Evolutionary conservation across 2,329 filamentous ascomycete species (phyloP), one percentile per base, ranked within the genome.

Genomic region (Periglandula ipomoeae): DNA sequence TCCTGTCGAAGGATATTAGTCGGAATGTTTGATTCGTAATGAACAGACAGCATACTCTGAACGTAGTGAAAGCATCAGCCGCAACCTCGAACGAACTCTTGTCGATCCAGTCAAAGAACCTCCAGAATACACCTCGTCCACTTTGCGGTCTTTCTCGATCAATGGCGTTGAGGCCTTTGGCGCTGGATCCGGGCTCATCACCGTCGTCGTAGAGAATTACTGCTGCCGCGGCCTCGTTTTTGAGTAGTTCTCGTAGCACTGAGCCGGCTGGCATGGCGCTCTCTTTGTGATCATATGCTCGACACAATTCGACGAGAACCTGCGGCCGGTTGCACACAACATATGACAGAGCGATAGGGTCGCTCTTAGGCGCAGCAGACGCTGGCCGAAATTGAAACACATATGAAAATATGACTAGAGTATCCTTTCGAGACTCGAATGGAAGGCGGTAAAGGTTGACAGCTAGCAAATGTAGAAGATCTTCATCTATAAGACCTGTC

Each of bases 61-160:
- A 98, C 4, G 91, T 97, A 50, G 90, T 95, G 66, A 98, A 98
- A 1, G 93, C 91, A 72, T 98, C 93, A 27, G 93, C 91, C 59
- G 89, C 90, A 56, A 97, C 88, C 71, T 98, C 93, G 61, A 98
- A 98, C 26, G 87, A 90, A 58, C 89, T 89, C 68, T 89, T 89
- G 70, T 97, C 90, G 59, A 98, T 95, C 89, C 91, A 98, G 53
- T 86, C 82, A 62, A 98, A 97, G 69, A 97, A 97, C 42, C 81
- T 84, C 93, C 93, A 98, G 65, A 98, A 96, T 2, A 96, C 82
- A 3, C 91, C 91, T 40, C 82, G 78, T 11, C 90, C 90, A 42
- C 79, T 85, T 58, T 93, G 86, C 30, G 79, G 81, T 37, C 81
- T 70, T 52, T 88, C 84, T 42, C 85, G 81, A 59, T 93, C 86